Evolutionary conservation across 2,329 filamentous ascomycete species (phyloP).

Genomic region (Ceratocystis ficicola): DNA sequence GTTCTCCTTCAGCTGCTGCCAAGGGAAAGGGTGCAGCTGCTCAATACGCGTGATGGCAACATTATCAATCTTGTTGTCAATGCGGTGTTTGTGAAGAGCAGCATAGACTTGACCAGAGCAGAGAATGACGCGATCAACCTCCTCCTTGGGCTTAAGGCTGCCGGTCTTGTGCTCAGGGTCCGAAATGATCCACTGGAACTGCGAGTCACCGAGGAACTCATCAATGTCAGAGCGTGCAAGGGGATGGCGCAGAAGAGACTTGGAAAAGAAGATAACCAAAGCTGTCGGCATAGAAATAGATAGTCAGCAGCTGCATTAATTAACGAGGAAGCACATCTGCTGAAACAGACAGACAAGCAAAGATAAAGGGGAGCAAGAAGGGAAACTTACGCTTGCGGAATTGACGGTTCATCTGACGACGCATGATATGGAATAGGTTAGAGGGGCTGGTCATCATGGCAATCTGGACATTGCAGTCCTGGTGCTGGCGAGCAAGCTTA

Average conservation of each 20-base stretch:
- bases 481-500: constrained; percentile 91
- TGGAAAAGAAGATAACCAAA: constrained; percentile 96
- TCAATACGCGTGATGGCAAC: constrained; percentile 91
- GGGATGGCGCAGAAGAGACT: constrained; percentile 88
- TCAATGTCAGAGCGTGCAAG: constrained; percentile 79
- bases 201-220: constrained; percentile 79
- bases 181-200: constrained; percentile 94
- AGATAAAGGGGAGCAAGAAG: neutral
- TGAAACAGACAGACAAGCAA: constrained; percentile 6
- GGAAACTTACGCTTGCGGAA: constrained; percentile 85
- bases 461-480: constrained; percentile 99
- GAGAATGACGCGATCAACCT: constrained; percentile 88
- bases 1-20: constrained; percentile 93
- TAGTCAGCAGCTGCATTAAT: constrained; percentile 25
- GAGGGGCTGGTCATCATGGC: constrained; percentile 93
- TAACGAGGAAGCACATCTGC: neutral
- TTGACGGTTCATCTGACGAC: constrained; percentile 95
- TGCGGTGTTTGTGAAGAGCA: constrained; percentile 80
- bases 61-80: constrained; percentile 73
- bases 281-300: constrained; percentile 38
- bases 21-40: constrained; percentile 97
- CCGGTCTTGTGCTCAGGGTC: constrained; percentile 72
- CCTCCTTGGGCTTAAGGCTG: constrained; percentile 62
- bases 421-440: constrained; percentile 91
- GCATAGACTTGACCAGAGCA: constrained; percentile 93